A percentile compares a stretch with the other conserved stretches of the same genome.
Evolutionary conservation across 495 filamentous ascomycete genomes (phyloP).

Genomic region (Tuber borchii): DNA sequence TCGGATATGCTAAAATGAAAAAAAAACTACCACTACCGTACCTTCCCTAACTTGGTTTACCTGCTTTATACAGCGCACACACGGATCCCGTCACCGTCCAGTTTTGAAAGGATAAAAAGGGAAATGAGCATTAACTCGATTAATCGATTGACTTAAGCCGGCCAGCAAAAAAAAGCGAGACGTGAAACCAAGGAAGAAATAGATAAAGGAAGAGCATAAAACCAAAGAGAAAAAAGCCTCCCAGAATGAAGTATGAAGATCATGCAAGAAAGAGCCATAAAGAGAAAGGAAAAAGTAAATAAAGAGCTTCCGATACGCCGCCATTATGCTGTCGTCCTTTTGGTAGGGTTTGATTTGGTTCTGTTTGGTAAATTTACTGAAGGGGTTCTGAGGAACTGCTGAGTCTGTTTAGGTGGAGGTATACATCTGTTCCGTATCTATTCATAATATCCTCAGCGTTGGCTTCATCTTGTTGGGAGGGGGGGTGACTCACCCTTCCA

Average conservation of each 20-base stretch:
- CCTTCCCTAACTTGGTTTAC: not conserved
- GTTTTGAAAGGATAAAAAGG: not conserved
- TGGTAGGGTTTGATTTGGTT: not conserved
- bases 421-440: slow-evolving; percentile 97
- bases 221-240: slow-evolving; percentile 11
- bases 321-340: not conserved
- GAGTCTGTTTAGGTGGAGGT: slow-evolving; percentile 91
- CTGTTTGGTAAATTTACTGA: slow-evolving; percentile 55
- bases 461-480: not conserved
- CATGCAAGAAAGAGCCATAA: slow-evolving; percentile 20
- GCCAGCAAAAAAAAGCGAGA: slow-evolving; percentile 8
- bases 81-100: not conserved
- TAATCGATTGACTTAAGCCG: not conserved
- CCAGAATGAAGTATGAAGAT: slow-evolving; percentile 11
- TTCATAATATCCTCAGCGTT: slow-evolving; percentile 13
- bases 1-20: not conserved
- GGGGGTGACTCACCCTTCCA: slow-evolving; percentile 77
- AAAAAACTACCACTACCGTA: not conserved
- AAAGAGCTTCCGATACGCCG: slow-evolving; percentile 6
- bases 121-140: not conserved
- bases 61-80: not conserved
- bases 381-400: slow-evolving; percentile 93
- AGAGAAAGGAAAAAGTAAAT: slow-evolving; percentile 9
- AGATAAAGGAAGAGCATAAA: not conserved
- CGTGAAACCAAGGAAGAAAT: not conserved